Base-by-base conservation (phyloP, 2,329 filamentous ascomycete species). In the Cladophialophora yegresii region DNA sequence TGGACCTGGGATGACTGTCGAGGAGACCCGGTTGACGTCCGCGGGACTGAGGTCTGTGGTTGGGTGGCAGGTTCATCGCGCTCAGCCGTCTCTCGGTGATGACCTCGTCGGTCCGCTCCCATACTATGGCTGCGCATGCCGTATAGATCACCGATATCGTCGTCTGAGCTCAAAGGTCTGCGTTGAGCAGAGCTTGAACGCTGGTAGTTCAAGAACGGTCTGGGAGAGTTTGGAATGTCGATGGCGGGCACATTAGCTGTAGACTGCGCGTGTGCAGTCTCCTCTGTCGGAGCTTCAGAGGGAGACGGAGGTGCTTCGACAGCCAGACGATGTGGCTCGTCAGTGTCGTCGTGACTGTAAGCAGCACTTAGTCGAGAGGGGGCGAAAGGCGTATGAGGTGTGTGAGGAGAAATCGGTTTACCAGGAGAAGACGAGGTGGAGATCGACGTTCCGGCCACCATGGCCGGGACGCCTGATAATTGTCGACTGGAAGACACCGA, bases 281-380 rank as follows among this genome's bases (percentile, higher is more conserved):
- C 76, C 54, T 76, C 72, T 54, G 71, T 75, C 3, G 74, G 62
- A n/a, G 75, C 75, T 61, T 77, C 78, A 72, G 73, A 50, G 71
- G 76, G 62, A 72, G 72, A 53, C 71, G 72, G 28, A 0, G 68
- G 56, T 32, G 63, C 64, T 43, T 74, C 74, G 32, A 72, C 71
- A 10, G 72, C 67, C 23, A 73, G 68, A 43, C 70, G 70, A 58
- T 75, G 70, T 64, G 72, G 71, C 67, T 68, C 74, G 65, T 72
- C 74, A 69, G 70, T 74, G 60, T 75, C 78, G 53, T 72, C 74
- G 47, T 77, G 77, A 58, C 80, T 77, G 72, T 92, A 89, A 69
- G 91, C 89, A 50, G 95, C 92, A 73, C 92, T 96, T 23, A 99
- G 80, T n/a, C 95, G 86, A 7, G 93, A 97, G 22, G 93, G 93